Conservation (phyloP, 2,329 filamentous ascomycete genomes). For the Trichoderma gracile region DNA sequence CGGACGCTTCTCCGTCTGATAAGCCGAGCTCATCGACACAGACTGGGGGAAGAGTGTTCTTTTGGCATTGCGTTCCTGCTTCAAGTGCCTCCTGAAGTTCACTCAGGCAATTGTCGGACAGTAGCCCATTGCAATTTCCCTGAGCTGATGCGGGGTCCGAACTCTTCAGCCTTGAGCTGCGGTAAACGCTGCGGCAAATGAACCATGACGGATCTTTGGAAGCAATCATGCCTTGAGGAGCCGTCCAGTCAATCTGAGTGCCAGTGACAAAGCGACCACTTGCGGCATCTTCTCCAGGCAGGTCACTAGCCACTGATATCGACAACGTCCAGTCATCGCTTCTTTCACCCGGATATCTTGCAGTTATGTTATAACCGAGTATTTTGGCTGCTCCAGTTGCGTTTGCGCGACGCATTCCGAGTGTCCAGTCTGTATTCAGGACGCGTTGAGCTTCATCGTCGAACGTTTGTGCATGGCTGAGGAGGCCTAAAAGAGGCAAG, state of each 20-base stretch:
- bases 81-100: neutral
- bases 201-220: constrained; percentile 4
- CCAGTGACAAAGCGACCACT: neutral
- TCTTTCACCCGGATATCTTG: neutral
- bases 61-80: constrained; percentile 2
- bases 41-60: neutral
- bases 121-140: neutral
- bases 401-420: neutral
- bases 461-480: neutral
- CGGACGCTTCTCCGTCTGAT: neutral
- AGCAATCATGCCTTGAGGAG: neutral
- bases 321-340: constrained; percentile 6
- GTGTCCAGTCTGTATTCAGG: neutral
- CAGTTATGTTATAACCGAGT: neutral
- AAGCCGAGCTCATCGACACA: neutral
- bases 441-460: neutral
- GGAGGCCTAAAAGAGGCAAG: neutral
- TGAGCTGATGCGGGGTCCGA: neutral
- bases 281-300: neutral
- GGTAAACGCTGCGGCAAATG: neutral
- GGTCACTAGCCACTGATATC: neutral
- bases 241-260: neutral
- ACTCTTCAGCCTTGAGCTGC: neutral
- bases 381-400: neutral
- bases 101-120: neutral